These are phyloP conservation scores for Talaromyces islandicus DNA, from an alignment of 2,329 filamentous ascomycete genomes.

Conservation along the genomic window DNA sequence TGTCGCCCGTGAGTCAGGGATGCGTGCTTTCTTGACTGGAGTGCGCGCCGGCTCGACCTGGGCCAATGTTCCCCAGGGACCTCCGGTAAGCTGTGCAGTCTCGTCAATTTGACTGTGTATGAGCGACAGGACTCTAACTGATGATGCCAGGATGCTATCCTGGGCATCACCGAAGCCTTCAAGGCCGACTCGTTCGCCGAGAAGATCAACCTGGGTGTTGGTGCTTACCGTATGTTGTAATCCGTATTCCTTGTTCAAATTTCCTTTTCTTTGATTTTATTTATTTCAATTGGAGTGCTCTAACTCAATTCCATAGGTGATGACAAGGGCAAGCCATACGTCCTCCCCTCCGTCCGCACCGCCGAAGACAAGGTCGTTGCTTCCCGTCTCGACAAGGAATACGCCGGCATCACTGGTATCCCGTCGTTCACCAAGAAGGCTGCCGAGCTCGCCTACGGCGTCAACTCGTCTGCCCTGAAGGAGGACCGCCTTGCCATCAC, in stretches of 20 bases:
- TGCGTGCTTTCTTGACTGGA: constrained; percentile 36
- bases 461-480: constrained; percentile 68
- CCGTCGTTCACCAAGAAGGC: constrained; percentile 91
- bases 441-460: constrained; percentile 82
- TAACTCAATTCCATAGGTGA: constrained; percentile 46
- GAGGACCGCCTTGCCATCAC: constrained; percentile 79
- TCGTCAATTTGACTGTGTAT: neutral
- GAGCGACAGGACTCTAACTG: neutral
- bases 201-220: constrained; percentile 98
- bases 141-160: constrained; percentile 38
- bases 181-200: constrained; percentile 89
- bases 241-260: neutral
- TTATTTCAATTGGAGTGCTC: neutral
- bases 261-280: neutral
- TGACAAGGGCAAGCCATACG: constrained; percentile 95
- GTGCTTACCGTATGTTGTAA: constrained; percentile 73
- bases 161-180: constrained; percentile 86
- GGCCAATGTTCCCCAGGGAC: constrained; percentile 86
- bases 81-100: constrained; percentile 63
- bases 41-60: constrained; percentile 71
- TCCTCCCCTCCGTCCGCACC: constrained; percentile 84
- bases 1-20: constrained; percentile 32
- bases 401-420: constrained; percentile 94
- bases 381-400: constrained; percentile 85
- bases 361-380: constrained; percentile 84